These are phyloP conservation scores for Citrus sp. DNA, from an alignment of 345 rosid species.

Conservation along the genomic window DNA sequence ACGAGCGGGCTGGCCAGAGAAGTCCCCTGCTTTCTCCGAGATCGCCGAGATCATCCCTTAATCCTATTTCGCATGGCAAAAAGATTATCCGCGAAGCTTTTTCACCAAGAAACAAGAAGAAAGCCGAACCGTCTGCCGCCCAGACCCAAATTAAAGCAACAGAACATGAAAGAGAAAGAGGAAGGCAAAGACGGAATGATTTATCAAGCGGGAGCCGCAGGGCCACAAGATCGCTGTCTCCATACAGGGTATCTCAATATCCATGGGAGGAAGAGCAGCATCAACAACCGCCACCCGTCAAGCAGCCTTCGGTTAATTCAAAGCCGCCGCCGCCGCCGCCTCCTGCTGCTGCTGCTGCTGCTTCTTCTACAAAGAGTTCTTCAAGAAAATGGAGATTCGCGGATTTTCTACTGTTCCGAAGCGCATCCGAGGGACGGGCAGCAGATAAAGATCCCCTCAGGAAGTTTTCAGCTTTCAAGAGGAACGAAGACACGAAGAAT, in stretches of 20 bases:
- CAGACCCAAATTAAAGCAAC: constrained; percentile 33
- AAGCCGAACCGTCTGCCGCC: constrained; percentile 38
- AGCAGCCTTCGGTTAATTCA: constrained; percentile 16
- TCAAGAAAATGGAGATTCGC: constrained; percentile 76
- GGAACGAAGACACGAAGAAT: constrained; percentile 52
- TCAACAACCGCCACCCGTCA: constrained; percentile 17
- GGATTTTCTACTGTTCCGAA: constrained; percentile 77
- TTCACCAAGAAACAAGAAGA: constrained; percentile 52
- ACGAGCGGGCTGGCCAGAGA: constrained; percentile 14
- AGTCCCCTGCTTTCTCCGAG: constrained; percentile 31
- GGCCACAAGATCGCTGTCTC: constrained; percentile 68
- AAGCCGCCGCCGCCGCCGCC: background rate
- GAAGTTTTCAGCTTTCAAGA: constrained; percentile 51
- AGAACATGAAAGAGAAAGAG: constrained; percentile 52
- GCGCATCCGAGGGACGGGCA: constrained; percentile 85
- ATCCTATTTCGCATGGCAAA: constrained; percentile 47
- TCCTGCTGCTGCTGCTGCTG: background rate
- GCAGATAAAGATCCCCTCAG: constrained; percentile 49
- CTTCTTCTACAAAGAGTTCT: constrained; percentile 41
- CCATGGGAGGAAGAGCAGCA: constrained; percentile 70
- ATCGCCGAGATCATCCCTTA: constrained; percentile 41
- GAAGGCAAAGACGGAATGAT: constrained; percentile 45
- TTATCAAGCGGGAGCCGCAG: constrained; percentile 41
- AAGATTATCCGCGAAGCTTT: constrained; percentile 46
- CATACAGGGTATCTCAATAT: constrained; percentile 62